Evolutionary conservation across 768 basidiomycete species (phyloP).

Genomic region (Kwoniella heveanensis): DNA sequence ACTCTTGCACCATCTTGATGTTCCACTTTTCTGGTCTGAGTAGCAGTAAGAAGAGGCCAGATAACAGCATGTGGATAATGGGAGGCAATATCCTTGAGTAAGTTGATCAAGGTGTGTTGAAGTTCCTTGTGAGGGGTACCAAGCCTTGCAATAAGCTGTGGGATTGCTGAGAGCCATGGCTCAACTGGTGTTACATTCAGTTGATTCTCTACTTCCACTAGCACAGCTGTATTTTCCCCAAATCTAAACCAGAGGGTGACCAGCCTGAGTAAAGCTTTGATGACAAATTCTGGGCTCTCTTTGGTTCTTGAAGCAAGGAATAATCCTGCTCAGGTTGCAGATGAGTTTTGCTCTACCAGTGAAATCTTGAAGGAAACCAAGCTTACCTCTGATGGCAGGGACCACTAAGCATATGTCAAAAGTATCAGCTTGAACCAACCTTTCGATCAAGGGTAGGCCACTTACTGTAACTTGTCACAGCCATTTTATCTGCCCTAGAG

Average conservation of each 20-base stretch:
- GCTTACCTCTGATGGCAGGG: constrained; percentile 50
- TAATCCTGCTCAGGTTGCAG: constrained; percentile 29
- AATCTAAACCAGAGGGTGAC: constrained; percentile 55
- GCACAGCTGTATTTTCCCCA: constrained; percentile 45
- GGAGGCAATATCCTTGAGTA: constrained; percentile 48
- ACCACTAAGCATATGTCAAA: constrained; percentile 45
- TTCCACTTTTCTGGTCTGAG: constrained; percentile 46
- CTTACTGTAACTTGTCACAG: constrained; percentile 47
- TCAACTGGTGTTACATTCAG: constrained; percentile 35
- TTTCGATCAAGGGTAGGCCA: too few species aligned
- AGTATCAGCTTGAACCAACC: too few species aligned
- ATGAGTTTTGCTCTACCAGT: too few species aligned
- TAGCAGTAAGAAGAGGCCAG: constrained; percentile 54
- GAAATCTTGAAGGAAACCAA: too few species aligned
- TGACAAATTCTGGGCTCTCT: constrained; percentile 44
- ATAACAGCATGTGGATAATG: constrained; percentile 54
- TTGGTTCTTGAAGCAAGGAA: constrained; percentile 46
- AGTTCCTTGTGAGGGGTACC: constrained; percentile 47
- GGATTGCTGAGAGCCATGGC: constrained; percentile 50
- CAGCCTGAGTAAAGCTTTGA: constrained; percentile 52
- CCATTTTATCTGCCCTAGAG: constrained; percentile 30
- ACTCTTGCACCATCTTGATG: constrained; percentile 50
- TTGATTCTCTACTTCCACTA: constrained; percentile 42
- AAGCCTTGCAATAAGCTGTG: constrained; percentile 54
- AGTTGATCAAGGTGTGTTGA: constrained; percentile 39